Evolutionary conservation across 1,284 basidiomycete genomes (phyloP), one percentile per base, ranked within the genome.

Genomic region (Irpex sp.): DNA sequence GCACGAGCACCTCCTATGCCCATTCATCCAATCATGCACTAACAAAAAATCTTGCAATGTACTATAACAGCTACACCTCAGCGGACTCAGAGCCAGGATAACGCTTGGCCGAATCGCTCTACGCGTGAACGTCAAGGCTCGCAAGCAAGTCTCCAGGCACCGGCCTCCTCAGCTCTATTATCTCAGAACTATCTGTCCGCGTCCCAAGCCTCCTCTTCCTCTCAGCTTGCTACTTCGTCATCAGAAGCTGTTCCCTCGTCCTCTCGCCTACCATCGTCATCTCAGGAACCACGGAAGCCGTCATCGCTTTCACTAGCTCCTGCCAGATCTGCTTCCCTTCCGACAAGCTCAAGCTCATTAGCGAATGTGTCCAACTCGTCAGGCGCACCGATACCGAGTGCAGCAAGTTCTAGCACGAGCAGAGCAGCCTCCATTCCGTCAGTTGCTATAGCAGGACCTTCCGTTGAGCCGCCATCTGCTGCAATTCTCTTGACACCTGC

Each of bases 201-300:
- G 3, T 66, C 71, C 8, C 68, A 69, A 44, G 51, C 66, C 11
- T 65, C 70, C 4, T 68, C 70, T 0, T 65, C 68, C 8, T 56
- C 54, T 37, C 67, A 69, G 47, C 57, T 62, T 3, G 37, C 65
- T 15, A 40, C 52, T 44, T 67, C 67, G 4, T 40, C 64, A 15
- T 59, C 63, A 13, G 56, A 62, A 1, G 56, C 64, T 38, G 40
- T 64, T 6, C 63, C 65, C 38, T 63, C 62, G 11, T 57, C 59
- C 13, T 55, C 36, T 6, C 57, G 60, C 47, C 44, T 62, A 26
- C 48, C 64, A 17, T 21, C 57, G 7, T 19, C 61, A 15, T 31
- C 57, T 13, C 21, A 26, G 49, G 64, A 65, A 13, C 19, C 62
- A 2, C 64, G 66, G 38, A 67, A 61, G 55, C 67, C 69, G 0